Conservation (phyloP, 176 grass and related monocot species). For the Phoenix roebelenii region DNA sequence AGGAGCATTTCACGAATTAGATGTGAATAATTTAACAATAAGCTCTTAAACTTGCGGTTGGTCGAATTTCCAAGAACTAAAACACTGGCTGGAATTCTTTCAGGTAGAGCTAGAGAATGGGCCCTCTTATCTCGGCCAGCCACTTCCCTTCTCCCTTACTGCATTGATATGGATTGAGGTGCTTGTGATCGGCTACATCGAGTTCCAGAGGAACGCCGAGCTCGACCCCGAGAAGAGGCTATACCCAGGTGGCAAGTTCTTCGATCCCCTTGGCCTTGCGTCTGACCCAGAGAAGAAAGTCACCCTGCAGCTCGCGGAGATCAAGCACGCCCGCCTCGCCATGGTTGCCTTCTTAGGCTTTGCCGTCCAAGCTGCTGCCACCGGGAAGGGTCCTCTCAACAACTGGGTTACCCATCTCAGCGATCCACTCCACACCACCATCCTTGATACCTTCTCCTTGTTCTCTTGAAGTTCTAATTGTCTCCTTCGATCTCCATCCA, state of each 20-base stretch:
- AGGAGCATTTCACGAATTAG: too few relatives aligned
- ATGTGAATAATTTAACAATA: too few relatives aligned
- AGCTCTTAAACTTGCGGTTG: too few relatives aligned
- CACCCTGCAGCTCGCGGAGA: slow-evolving; percentile 80
- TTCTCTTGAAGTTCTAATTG: slow-evolving; percentile 27
- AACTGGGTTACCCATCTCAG: slow-evolving; percentile 99
- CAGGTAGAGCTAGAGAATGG: slow-evolving; percentile 90
- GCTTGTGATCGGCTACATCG: slow-evolving; percentile 90
- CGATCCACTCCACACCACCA: slow-evolving; percentile 99
- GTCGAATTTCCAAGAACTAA: too few relatives aligned
- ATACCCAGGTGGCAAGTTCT: slow-evolving; percentile 79
- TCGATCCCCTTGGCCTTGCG: slow-evolving; percentile 83
- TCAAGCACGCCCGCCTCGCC: slow-evolving; percentile 99
- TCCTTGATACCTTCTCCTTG: slow-evolving; percentile 77
- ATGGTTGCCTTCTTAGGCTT: slow-evolving; percentile 94
- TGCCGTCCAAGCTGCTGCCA: slow-evolving; percentile 91
- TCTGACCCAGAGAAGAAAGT: slow-evolving; percentile 90
- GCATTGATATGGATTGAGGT: slow-evolving; percentile 98
- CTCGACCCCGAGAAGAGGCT: slow-evolving; percentile 88
- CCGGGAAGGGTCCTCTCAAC: slow-evolving; percentile 96
- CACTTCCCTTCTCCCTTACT: slow-evolving; percentile 84
- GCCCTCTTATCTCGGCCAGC: slow-evolving; percentile 88
- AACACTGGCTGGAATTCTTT: neutral
- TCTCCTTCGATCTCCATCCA: too few relatives aligned
- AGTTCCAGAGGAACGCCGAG: slow-evolving; percentile 98